A percentile compares a stretch with the other conserved stretches of the same genome.
phyloP scores from a whole-genome alignment of 2,329 filamentous ascomycete genomes.

The Phialophora verrucosa region DNA sequence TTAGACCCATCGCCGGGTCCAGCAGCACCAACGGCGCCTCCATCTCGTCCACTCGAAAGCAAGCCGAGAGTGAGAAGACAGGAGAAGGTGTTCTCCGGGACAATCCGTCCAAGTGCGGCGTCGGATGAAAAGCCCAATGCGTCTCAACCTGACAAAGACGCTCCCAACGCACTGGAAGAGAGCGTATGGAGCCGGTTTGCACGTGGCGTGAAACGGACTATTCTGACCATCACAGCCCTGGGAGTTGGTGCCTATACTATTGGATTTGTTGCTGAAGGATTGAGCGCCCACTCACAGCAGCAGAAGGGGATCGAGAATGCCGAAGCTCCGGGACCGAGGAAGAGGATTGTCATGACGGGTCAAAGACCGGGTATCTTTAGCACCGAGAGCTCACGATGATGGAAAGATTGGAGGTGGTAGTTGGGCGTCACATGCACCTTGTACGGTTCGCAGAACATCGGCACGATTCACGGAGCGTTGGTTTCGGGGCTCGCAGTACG shows the following conservation, averaged over 20 bases:
- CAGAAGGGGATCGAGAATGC: constrained; percentile 27
- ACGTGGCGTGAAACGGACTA: constrained; percentile 20
- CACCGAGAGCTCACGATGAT: constrained; percentile 39
- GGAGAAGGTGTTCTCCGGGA: constrained; percentile 39
- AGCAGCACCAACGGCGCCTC: constrained; percentile 33
- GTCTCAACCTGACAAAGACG: neutral
- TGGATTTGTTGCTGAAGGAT: constrained; percentile 37
- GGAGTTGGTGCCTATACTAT: constrained; percentile 34
- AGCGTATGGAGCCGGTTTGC: constrained; percentile 25
- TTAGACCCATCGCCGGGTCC: constrained; percentile 31
- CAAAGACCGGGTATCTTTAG: constrained; percentile 38
- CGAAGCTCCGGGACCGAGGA: constrained; percentile 34
- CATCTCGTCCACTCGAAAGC: constrained; percentile 14
- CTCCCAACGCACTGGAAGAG: constrained; percentile 3
- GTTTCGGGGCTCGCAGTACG: neutral
- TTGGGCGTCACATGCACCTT: neutral
- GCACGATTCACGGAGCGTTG: neutral
- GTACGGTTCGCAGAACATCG: neutral
- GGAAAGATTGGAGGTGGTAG: neutral
- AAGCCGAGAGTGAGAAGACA: constrained; percentile 32
- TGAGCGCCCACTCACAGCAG: constrained; percentile 35
- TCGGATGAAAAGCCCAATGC: neutral
- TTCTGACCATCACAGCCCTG: constrained; percentile 29
- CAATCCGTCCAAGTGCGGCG: constrained; percentile 24
- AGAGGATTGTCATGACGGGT: constrained; percentile 37